A percentile compares a stretch with the other conserved stretches of the same genome.
Evolutionary conservation across 768 basidiomycete genomes (phyloP).

Genomic region (Paxillus rubicundulus): DNA sequence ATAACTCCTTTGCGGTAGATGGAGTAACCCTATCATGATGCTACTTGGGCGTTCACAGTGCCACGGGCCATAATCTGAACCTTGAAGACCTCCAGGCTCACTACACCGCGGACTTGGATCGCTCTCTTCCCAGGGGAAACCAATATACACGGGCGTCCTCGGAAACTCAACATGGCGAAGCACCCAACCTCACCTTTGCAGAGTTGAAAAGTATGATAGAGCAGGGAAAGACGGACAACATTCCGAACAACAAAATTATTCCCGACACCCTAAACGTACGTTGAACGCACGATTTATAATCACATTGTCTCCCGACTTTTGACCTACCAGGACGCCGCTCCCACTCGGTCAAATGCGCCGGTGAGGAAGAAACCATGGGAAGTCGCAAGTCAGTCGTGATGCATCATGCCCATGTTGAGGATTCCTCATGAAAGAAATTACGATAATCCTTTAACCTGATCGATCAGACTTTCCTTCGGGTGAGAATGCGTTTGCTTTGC

Average conservation of each 20-base stretch:
- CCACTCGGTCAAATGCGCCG: conserved; percentile 53
- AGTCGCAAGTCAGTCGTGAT: conserved; percentile 17
- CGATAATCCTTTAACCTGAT: conserved; percentile 11
- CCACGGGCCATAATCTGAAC: conserved; percentile 26
- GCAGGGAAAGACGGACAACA: conserved; percentile 65
- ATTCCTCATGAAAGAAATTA: conserved; percentile 15
- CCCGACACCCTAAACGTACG: conserved; percentile 65
- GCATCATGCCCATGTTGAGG: conserved; percentile 4
- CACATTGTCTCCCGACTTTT: background rate
- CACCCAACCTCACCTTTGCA: conserved; percentile 56
- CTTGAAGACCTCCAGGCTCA: conserved; percentile 26
- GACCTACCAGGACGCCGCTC: conserved; percentile 45
- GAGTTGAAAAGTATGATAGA: conserved; percentile 72
- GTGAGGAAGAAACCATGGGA: conserved; percentile 74
- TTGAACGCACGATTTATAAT: conserved; percentile 4
- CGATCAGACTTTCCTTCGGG: conserved; percentile 1
- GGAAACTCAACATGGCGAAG: conserved; percentile 26
- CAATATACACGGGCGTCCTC: conserved; percentile 8
- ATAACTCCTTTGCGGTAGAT: conserved; percentile 24
- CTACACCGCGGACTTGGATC: conserved; percentile 10
- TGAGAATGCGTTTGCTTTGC: conserved; percentile 11
- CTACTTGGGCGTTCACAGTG: conserved; percentile 26
- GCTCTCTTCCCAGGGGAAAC: conserved; percentile 20
- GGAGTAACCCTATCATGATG: conserved; percentile 21
- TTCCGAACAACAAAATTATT: conserved; percentile 77